Percentiles rank a stretch among this genome's conserved stretches.
These are phyloP conservation scores for Rhynchospora tenuis DNA, from an alignment of 176 grass and related monocot genomes.

Conservation along the genomic window DNA sequence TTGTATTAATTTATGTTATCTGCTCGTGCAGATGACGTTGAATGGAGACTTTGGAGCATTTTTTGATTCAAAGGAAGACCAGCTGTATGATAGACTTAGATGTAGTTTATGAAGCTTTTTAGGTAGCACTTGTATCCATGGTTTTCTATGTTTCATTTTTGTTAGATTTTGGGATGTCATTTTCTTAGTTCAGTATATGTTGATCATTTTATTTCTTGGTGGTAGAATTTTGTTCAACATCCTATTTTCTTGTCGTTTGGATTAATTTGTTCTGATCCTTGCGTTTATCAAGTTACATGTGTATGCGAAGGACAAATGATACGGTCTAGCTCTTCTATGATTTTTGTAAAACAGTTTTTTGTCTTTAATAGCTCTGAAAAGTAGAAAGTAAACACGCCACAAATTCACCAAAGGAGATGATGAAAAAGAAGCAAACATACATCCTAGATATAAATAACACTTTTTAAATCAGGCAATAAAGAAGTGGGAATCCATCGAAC, in stretches of 20 bases:
- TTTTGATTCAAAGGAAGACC: neutral
- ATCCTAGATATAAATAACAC: no score
- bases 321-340: neutral
- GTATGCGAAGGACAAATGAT: no score
- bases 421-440: no score
- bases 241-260: neutral
- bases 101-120: neutral
- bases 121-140: neutral
- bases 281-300: neutral
- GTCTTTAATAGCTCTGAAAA: no score
- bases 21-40: neutral
- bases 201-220: neutral
- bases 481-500: no score
- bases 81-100: neutral
- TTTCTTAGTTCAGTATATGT: neutral
- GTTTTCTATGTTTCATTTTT: neutral
- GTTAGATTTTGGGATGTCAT: neutral
- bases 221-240: neutral
- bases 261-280: neutral
- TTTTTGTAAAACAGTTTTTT: neutral
- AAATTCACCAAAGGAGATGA: no score
- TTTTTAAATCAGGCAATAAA: no score
- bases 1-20: slow-evolving; percentile 15
- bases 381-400: no score
- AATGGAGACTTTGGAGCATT: neutral